Evolutionary conservation across 306 rosid genomes (phyloP).

Genomic region (Gastrolobium bilobum): DNA sequence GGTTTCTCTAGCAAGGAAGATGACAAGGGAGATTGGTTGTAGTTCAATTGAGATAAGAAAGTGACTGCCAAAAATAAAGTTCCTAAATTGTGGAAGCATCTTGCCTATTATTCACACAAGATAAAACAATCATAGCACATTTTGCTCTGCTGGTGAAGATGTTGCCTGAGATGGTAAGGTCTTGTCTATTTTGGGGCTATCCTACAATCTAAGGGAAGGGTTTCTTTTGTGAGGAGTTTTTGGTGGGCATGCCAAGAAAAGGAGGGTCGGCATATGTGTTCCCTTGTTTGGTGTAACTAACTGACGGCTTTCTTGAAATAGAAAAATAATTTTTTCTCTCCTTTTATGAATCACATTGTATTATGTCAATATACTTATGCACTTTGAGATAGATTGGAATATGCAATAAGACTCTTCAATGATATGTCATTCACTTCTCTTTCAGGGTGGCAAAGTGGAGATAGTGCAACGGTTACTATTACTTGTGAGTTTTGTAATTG

Average conservation of each 20-base stretch:
- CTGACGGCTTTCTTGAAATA: slow-evolving; percentile 49
- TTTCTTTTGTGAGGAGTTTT: slow-evolving; percentile 50
- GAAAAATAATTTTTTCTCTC: slow-evolving; percentile 35
- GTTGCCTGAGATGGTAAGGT: slow-evolving; percentile 43
- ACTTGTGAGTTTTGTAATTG: slow-evolving; percentile 63
- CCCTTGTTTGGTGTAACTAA: slow-evolving; percentile 72
- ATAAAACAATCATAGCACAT: slow-evolving; percentile 41
- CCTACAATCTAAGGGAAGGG: slow-evolving; percentile 49
- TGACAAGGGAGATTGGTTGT: slow-evolving; percentile 74
- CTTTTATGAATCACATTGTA: slow-evolving; percentile 40
- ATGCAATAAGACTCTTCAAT: slow-evolving; percentile 43
- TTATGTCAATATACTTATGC: slow-evolving; percentile 41
- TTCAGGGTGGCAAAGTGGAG: slow-evolving; percentile 54
- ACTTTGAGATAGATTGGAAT: slow-evolving; percentile 39
- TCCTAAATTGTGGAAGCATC: slow-evolving; percentile 44
- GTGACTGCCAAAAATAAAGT: slow-evolving; percentile 39
- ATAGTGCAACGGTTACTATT: slow-evolving; percentile 49
- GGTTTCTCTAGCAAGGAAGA: slow-evolving; percentile 69
- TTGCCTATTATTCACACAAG: slow-evolving; percentile 46
- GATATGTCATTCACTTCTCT: slow-evolving; percentile 49
- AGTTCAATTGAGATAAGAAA: slow-evolving; percentile 75
- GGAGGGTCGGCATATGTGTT: slow-evolving; percentile 50
- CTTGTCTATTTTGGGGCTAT: slow-evolving; percentile 49
- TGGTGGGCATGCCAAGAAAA: slow-evolving; percentile 55
- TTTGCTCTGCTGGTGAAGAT: slow-evolving; percentile 21